Evolutionary conservation across 176 grass and related monocot species (phyloP).

Genomic region (Carex pumila): DNA sequence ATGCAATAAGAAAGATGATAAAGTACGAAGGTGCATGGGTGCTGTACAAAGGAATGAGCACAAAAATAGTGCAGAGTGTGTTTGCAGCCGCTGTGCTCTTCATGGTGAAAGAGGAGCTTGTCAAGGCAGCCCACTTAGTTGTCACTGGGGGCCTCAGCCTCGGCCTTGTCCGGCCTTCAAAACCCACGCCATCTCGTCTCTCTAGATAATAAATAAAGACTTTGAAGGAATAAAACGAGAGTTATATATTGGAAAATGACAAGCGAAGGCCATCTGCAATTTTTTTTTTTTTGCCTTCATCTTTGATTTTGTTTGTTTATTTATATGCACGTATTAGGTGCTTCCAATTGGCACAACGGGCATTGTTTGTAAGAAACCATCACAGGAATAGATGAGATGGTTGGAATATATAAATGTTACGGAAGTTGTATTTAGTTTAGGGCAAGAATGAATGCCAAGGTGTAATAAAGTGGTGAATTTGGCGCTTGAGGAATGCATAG

Average conservation of each 20-base stretch:
- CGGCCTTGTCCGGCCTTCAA: conserved; percentile 35
- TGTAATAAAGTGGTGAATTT: background rate
- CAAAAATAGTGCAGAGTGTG: conserved; percentile 93
- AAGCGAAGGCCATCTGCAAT: background rate
- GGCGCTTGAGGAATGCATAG: no score
- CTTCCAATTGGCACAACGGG: background rate
- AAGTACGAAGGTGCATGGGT: conserved; percentile 60
- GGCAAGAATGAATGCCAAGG: background rate
- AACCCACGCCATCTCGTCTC: conserved; percentile 25
- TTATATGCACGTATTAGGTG: background rate
- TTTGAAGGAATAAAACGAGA: background rate
- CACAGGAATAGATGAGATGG: background rate
- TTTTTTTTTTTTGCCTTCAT: background rate
- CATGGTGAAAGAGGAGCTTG: conserved; percentile 96
- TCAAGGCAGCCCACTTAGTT: conserved; percentile 70
- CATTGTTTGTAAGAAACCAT: background rate
- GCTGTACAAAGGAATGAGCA: conserved; percentile 94
- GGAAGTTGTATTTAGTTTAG: background rate
- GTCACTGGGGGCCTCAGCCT: conserved; percentile 52
- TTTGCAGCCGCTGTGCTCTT: conserved; percentile 94
- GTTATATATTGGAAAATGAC: conserved; percentile 19
- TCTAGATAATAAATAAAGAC: background rate
- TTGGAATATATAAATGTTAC: background rate
- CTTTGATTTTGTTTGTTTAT: background rate
- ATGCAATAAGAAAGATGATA: conserved; percentile 77